Evolutionary conservation across 352 stramenopile species (phyloP).

Genomic region (Pythium plurisporium): DNA sequence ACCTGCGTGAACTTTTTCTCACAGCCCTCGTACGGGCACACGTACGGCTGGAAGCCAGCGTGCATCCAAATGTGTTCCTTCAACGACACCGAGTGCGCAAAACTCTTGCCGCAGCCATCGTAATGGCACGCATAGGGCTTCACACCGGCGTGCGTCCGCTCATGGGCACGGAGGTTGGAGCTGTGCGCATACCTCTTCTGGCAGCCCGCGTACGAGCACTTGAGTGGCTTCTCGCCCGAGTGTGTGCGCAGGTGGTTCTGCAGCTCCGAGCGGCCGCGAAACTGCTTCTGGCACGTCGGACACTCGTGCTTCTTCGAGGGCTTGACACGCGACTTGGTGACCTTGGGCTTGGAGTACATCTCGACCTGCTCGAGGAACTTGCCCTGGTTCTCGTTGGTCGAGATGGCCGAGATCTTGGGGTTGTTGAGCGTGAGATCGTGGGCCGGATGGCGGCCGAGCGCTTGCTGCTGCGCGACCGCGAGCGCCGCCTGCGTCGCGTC

Average conservation of each 20-base stretch:
- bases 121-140: slow-evolving; percentile 91
- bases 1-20: slow-evolving; percentile 90
- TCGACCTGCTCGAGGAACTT: slow-evolving; percentile 87
- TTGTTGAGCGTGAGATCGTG: slow-evolving; percentile 47
- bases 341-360: slow-evolving; percentile 86
- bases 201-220: slow-evolving; percentile 83
- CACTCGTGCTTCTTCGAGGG: slow-evolving; percentile 85
- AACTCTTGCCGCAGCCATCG: slow-evolving; percentile 86
- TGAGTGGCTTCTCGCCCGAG: slow-evolving; percentile 87
- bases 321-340: slow-evolving; percentile 84
- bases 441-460: slow-evolving; percentile 24
- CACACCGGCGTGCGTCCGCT: slow-evolving; percentile 85
- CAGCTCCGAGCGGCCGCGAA: slow-evolving; percentile 75
- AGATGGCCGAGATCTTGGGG: slow-evolving; percentile 69
- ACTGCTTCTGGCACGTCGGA: slow-evolving; percentile 81
- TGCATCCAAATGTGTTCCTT: slow-evolving; percentile 93
- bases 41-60: slow-evolving; percentile 86
- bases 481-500: slow-evolving; percentile 18
- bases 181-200: slow-evolving; percentile 88
- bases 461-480: slow-evolving; percentile 20
- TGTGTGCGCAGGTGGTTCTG: slow-evolving; percentile 89
- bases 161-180: slow-evolving; percentile 88
- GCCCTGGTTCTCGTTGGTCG: slow-evolving; percentile 70
- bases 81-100: slow-evolving; percentile 88
- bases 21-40: slow-evolving; percentile 87